Percentiles rank a stretch among this genome's conserved stretches.
These are phyloP conservation scores for Penicillium sp. DNA, from an alignment of 2,329 filamentous ascomycete genomes.

Conservation along the genomic window DNA sequence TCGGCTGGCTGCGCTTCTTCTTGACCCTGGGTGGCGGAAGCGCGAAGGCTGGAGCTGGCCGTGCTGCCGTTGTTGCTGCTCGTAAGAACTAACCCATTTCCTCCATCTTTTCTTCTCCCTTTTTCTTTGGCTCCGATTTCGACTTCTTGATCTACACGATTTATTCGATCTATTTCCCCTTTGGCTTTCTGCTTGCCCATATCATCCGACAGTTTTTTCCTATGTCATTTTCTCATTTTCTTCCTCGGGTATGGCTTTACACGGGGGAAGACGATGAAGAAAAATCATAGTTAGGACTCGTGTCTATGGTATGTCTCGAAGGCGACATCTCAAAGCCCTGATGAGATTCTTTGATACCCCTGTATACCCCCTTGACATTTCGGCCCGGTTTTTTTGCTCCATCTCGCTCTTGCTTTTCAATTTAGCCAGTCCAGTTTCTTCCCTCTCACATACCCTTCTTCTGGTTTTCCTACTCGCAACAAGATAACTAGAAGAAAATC, in stretches of 20 bases:
- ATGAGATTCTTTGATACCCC: constrained; percentile 9
- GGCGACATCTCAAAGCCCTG: constrained; percentile 3
- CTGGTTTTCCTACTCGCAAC: not conserved
- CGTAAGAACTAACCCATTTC: constrained; percentile 41
- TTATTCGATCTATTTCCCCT: constrained; percentile 14
- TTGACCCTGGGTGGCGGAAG: constrained; percentile 48
- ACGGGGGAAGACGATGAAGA: constrained; percentile 12
- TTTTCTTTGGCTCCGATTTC: not conserved
- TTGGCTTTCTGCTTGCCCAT: not conserved
- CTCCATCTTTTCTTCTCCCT: constrained; percentile 4
- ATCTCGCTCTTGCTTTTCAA: not conserved
- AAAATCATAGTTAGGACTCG: constrained; percentile 5
- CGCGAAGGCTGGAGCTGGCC: constrained; percentile 41
- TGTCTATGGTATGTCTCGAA: not conserved
- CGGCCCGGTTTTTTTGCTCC: constrained; percentile 1
- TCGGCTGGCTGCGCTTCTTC: constrained; percentile 46
- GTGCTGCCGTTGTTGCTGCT: constrained; percentile 42
- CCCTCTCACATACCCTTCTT: not conserved
- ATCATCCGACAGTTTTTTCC: not conserved
- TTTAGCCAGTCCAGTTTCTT: not conserved
- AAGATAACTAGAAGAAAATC: constrained; percentile 5
- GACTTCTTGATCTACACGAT: constrained; percentile 8
- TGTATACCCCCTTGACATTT: constrained; percentile 21
- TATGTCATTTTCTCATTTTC: constrained; percentile 6
- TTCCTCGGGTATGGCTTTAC: not conserved